A percentile compares a stretch with the other conserved stretches of the same genome.
Evolutionary conservation across 148 eudicot genomes (phyloP).

Genomic region (Dysphania ambrosioides): DNA sequence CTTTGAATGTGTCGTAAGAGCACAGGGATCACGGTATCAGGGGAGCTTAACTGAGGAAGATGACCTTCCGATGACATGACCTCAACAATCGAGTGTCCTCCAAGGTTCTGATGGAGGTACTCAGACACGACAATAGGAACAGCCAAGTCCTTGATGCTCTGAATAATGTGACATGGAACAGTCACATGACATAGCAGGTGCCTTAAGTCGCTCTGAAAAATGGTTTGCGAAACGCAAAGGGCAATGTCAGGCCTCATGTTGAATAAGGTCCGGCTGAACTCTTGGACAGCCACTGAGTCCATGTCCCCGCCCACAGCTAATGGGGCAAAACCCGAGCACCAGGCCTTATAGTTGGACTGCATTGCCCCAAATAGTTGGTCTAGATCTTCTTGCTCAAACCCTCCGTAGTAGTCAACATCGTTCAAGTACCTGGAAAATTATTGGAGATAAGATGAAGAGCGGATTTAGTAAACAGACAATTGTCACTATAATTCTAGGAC

Average conservation of each 20-base stretch:
- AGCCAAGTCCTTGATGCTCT: constrained; percentile 84
- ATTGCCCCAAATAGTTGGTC: constrained; percentile 75
- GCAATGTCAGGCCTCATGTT: constrained; percentile 96
- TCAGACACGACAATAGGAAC: constrained; percentile 89
- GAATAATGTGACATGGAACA: constrained; percentile 77
- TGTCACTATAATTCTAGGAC: too few species aligned
- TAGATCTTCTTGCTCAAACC: constrained; percentile 75
- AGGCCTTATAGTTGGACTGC: constrained; percentile 74
- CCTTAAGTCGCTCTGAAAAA: constrained; percentile 68
- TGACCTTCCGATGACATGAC: constrained; percentile 89
- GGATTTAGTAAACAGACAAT: too few species aligned
- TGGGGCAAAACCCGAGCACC: constrained; percentile 85
- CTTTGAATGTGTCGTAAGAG: constrained; percentile 66
- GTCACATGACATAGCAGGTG: constrained; percentile 54
- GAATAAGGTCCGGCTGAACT: constrained; percentile 83
- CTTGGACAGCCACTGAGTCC: constrained; percentile 89
- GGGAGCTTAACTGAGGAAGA: constrained; percentile 89
- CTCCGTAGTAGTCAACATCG: constrained; percentile 79
- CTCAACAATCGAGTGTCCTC: constrained; percentile 77
- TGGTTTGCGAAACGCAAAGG: constrained; percentile 55
- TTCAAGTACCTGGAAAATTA: constrained; percentile 58
- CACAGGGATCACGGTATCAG: constrained; percentile 71
- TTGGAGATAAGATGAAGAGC: not conserved
- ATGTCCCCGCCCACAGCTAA: constrained; percentile 82
- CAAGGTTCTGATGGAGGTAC: constrained; percentile 81